Evolutionary conservation across 352 stramenopile species (phyloP).

Genomic region (Globisporangium nunn): DNA sequence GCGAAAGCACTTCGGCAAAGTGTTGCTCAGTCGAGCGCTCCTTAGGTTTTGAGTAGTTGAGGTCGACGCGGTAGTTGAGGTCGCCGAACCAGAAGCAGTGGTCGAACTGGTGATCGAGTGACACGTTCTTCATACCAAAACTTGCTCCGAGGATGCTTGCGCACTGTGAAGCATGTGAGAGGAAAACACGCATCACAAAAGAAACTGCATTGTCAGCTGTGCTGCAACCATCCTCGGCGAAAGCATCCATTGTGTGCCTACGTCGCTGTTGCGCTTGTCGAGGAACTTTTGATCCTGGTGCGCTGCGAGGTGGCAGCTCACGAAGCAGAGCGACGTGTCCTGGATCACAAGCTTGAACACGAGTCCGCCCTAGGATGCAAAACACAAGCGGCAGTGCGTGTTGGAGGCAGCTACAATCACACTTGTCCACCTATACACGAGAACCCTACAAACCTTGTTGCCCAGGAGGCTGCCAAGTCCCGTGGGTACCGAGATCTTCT

Average conservation of each 20-base stretch:
- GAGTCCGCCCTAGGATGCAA: slow-evolving; percentile 45
- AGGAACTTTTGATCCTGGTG: slow-evolving; percentile 84
- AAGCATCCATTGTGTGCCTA: slow-evolving; percentile 17
- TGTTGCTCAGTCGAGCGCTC: slow-evolving; percentile 61
- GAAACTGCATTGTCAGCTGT: not conserved
- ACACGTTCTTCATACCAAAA: slow-evolving; percentile 61
- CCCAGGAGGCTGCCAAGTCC: slow-evolving; percentile 73
- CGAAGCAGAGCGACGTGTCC: slow-evolving; percentile 79
- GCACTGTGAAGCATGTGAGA: slow-evolving; percentile 24
- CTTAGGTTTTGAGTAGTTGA: slow-evolving; percentile 40
- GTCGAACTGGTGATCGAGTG: slow-evolving; percentile 76
- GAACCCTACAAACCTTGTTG: slow-evolving; percentile 50
- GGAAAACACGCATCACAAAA: no score
- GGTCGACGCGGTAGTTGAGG: slow-evolving; percentile 82
- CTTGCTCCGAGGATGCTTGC: slow-evolving; percentile 61
- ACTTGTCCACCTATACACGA: not conserved
- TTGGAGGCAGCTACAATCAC: no score
- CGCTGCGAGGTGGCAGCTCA: slow-evolving; percentile 79
- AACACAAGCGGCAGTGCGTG: not conserved
- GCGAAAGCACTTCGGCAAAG: slow-evolving; percentile 49
- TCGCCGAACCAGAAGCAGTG: slow-evolving; percentile 86
- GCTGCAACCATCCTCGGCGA: not conserved
- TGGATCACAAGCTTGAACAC: slow-evolving; percentile 70
- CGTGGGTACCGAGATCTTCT: slow-evolving; percentile 68
- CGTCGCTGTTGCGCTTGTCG: slow-evolving; percentile 77